Percentiles rank a stretch among this genome's conserved stretches.
These are phyloP conservation scores for Hyaloscypha hepaticicola DNA, from an alignment of 495 filamentous ascomycete species.

Conservation along the genomic window DNA sequence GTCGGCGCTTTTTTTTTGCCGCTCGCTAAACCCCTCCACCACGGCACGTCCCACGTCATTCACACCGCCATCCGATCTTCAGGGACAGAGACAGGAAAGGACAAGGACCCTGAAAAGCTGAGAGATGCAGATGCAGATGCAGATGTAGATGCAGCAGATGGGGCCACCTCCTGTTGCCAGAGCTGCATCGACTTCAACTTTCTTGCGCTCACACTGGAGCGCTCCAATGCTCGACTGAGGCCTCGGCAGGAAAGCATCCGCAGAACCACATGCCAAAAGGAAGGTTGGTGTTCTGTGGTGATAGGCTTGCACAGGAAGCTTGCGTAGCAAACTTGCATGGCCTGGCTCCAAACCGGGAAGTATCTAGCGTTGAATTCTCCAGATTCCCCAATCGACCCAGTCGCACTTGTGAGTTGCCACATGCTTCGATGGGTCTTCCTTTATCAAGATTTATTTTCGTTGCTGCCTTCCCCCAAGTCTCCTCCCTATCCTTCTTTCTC, in stretches of 20 bases:
- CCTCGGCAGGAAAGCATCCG: neutral
- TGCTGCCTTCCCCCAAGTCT: neutral
- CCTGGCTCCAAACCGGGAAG: neutral
- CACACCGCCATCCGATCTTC: conserved; percentile 15
- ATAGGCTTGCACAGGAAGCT: neutral
- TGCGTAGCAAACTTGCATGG: neutral
- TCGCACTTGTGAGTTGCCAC: too few relatives aligned
- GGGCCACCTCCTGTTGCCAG: neutral
- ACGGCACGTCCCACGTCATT: neutral
- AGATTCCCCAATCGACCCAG: neutral
- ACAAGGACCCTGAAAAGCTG: conserved; percentile 20
- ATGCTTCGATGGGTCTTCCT: neutral
- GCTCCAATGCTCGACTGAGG: neutral
- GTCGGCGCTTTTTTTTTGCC: neutral
- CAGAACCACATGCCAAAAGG: conserved; percentile 13
- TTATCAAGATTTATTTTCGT: neutral
- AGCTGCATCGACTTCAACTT: neutral
- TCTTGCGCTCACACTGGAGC: too few relatives aligned
- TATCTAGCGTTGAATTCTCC: neutral
- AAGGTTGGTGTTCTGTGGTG: neutral
- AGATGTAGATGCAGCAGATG: neutral
- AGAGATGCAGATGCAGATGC: too few relatives aligned
- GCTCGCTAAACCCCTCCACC: neutral
- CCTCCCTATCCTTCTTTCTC: neutral
- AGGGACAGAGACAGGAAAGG: conserved; percentile 11